phyloP scores from a whole-genome alignment of 2,329 filamentous ascomycete genomes.

The Aspergillus alliaceus region DNA sequence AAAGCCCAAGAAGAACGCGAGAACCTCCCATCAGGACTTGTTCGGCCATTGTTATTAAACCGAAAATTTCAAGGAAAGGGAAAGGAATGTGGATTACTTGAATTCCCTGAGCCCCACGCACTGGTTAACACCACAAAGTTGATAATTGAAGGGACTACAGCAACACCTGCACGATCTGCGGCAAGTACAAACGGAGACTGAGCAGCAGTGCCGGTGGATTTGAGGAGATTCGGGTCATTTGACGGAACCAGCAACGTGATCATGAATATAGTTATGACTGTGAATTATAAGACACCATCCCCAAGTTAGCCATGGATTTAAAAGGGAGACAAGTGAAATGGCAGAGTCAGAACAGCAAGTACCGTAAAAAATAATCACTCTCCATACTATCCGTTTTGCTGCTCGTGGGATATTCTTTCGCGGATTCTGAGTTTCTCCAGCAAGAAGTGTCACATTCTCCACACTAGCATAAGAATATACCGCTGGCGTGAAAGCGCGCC shows the following conservation, averaged over 20 bases:
- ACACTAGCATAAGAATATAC: constrained; percentile 38
- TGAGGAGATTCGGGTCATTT: constrained; percentile 40
- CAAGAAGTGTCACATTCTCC: constrained; percentile 58
- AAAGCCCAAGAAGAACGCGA: constrained; percentile 51
- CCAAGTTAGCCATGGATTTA: no score
- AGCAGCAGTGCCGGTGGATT: constrained; percentile 29
- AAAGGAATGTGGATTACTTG: no score
- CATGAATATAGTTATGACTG: constrained; percentile 55
- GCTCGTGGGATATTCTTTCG: constrained; percentile 55
- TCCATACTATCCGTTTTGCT: constrained; percentile 55
- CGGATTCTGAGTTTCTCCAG: constrained; percentile 57
- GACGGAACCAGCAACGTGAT: constrained; percentile 62
- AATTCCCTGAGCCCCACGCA: constrained; percentile 69
- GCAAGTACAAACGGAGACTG: constrained; percentile 69
- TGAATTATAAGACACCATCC: no score
- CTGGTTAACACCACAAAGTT: constrained; percentile 75
- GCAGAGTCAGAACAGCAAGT: no score
- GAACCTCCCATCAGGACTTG: no score
- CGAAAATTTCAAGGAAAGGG: no score
- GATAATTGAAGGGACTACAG: constrained; percentile 68
- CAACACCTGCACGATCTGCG: constrained; percentile 65
- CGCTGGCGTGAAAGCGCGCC: constrained; percentile 46
- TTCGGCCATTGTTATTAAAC: no score
- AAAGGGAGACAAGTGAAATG: no score
- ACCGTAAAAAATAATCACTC: constrained; percentile 57